Evolutionary conservation across 2,329 filamentous ascomycete species (phyloP), one percentile per base, ranked within the genome.

Genomic region (Huntiella bhutanensis): DNA sequence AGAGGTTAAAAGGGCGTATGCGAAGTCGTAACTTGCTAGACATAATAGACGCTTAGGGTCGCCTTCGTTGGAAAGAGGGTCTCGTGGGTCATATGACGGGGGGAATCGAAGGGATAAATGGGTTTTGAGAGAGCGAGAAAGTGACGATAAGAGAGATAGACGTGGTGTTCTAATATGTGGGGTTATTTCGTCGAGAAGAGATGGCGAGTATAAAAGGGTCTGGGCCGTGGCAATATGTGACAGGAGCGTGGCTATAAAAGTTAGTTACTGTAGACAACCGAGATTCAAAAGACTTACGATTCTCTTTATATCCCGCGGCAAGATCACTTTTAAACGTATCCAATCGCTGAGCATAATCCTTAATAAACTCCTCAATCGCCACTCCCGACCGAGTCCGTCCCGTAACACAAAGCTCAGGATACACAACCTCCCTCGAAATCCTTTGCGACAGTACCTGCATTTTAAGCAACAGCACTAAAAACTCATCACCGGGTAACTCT

Each of bases 381-480:
- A 33, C 33, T 10, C 22, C 22, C 22, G 22, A 28, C 1, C 22
- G 22, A 28, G 22, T 28, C 22, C 8, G 22, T 10, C 22, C 22
- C 8, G 22, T 28, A 28, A 28, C 22, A 28, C 22, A 28, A 28
- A 28, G 22, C 1, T 28, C 22, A 2, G 22, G 22, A 28, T 28
- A 28, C 22, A 28, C 22, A 28, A 28, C 22, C 22, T 28, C 22
- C 6, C 22, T 28, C 22, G 22, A 28, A 10, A 28, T 28, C 22
- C 22, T 28, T 28, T 71, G 68, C 1, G 64, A 58, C 1, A 71
- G 57, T 52, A 67, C 64, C 55, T 71, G 68, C 5, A 65, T 60
- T 48, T 61, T 62, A 51, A 70, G 62, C 3, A 72, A 59, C 46
- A 64, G 59, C 8, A 68, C 58, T 4, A 69, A 56, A 4, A 65